These are phyloP conservation scores for Cordyceps sp. DNA, from an alignment of 2,329 filamentous ascomycete species.

Conservation along the genomic window DNA sequence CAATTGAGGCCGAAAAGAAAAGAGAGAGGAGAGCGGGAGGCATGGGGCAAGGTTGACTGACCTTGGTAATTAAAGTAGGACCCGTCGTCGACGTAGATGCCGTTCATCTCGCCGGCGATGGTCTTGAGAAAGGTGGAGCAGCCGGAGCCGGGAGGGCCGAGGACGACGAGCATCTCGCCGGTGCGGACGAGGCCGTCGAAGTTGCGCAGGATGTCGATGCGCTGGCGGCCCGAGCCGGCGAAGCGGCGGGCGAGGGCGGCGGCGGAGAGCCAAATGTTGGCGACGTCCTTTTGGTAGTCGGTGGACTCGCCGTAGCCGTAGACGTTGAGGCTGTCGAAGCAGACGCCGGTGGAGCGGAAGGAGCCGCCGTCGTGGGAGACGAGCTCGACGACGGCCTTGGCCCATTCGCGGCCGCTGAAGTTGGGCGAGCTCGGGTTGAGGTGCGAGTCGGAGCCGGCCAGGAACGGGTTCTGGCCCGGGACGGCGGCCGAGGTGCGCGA, in stretches of 20 bases:
- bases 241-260: constrained; percentile 28
- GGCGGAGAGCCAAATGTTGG: constrained; percentile 40
- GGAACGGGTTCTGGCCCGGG: constrained; percentile 29
- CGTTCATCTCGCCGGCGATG: constrained; percentile 67
- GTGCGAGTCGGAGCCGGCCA: constrained; percentile 27
- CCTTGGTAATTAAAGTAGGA: constrained; percentile 58
- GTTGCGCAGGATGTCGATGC: constrained; percentile 51
- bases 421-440: constrained; percentile 34
- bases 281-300: constrained; percentile 54
- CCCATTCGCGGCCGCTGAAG: constrained; percentile 41
- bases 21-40: too few relatives aligned
- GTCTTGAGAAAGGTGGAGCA: constrained; percentile 80
- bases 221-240: constrained; percentile 31
- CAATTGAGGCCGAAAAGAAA: too few relatives aligned
- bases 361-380: constrained; percentile 32
- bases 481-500: constrained; percentile 26
- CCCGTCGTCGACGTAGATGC: constrained; percentile 52
- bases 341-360: constrained; percentile 46
- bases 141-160: constrained; percentile 55
- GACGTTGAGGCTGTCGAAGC: constrained; percentile 51
- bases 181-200: constrained; percentile 53
- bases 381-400: constrained; percentile 38
- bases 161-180: constrained; percentile 61
- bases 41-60: background rate
- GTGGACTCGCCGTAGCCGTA: constrained; percentile 50